Evolutionary conservation across 768 basidiomycete species (phyloP).

Genomic region (Amyloporia xantha): DNA sequence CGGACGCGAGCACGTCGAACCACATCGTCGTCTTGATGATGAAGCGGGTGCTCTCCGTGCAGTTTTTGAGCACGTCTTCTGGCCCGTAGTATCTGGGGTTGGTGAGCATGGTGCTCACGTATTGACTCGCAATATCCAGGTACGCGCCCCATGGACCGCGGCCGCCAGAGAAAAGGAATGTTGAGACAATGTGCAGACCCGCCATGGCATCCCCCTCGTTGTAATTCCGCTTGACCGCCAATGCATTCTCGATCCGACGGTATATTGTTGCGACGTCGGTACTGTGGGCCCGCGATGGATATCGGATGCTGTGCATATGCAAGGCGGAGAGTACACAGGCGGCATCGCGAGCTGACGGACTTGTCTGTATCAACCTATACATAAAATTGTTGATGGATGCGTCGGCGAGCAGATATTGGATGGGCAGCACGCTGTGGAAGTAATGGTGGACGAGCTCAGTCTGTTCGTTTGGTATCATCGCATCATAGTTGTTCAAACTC

Average conservation of each 20-base stretch:
- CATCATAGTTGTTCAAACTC: conserved; percentile 11
- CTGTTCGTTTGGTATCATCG: conserved; percentile 19
- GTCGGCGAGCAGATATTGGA: conserved; percentile 68
- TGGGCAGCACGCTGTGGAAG: conserved; percentile 51
- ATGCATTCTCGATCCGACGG: conserved; percentile 15
- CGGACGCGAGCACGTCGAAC: conserved; percentile 80
- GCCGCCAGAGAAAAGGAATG: conserved; percentile 74
- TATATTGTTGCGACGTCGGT: conserved; percentile 15
- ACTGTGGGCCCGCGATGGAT: conserved; percentile 7
- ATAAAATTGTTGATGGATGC: conserved; percentile 40
- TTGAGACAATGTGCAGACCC: conserved; percentile 68
- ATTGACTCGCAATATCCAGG: conserved; percentile 53
- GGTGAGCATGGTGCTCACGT: conserved; percentile 44
- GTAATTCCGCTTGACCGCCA: conserved; percentile 18
- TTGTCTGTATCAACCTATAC: conserved; percentile 39
- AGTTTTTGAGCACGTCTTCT: conserved; percentile 38
- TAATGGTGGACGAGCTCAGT: conserved; percentile 38
- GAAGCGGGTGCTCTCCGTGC: conserved; percentile 51
- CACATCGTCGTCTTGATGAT: conserved; percentile 81
- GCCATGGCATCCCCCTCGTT: conserved; percentile 73
- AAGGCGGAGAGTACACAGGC: conserved; percentile 59
- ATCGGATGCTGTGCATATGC: conserved; percentile 33
- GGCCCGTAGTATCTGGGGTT: conserved; percentile 31
- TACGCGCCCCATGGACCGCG: conserved; percentile 62
- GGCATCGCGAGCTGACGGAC: conserved; percentile 45